These are phyloP conservation scores for Paramyrothecium roridum DNA, from an alignment of 2,329 filamentous ascomycete species.

Conservation along the genomic window DNA sequence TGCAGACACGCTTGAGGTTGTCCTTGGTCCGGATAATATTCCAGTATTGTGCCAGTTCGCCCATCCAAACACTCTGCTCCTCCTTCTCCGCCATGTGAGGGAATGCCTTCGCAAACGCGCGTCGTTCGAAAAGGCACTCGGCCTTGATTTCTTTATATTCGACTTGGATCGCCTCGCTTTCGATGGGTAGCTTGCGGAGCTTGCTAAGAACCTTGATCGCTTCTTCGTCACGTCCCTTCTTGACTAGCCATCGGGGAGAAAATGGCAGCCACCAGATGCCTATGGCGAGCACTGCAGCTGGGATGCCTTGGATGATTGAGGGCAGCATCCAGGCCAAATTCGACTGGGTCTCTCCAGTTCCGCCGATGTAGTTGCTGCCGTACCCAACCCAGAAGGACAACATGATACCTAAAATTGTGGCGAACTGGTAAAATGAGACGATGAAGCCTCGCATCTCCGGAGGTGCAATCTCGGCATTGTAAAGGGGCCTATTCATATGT, in stretches of 20 bases:
- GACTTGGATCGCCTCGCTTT: conserved; percentile 66
- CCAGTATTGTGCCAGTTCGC: conserved; percentile 47
- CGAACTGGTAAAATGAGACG: conserved; percentile 63
- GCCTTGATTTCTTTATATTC: conserved; percentile 85
- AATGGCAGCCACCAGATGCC: conserved; percentile 81
- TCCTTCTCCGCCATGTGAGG: conserved; percentile 38
- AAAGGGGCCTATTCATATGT: conserved; percentile 30
- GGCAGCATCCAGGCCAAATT: conserved; percentile 42
- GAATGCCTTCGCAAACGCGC: conserved; percentile 59
- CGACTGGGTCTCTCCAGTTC: conserved; percentile 37
- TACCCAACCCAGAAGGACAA: conserved; percentile 46
- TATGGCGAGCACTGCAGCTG: conserved; percentile 52
- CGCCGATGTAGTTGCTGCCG: conserved; percentile 44
- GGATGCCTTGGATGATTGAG: conserved; percentile 40
- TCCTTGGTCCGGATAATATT: conserved; percentile 44
- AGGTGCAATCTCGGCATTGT: conserved; percentile 51
- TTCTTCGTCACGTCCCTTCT: conserved; percentile 68
- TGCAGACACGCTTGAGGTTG: conserved; percentile 60
- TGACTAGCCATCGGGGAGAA: conserved; percentile 72
- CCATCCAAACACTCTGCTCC: conserved; percentile 35
- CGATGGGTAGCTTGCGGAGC: conserved; percentile 58
- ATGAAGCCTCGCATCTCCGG: conserved; percentile 66
- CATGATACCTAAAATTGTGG: conserved; percentile 56
- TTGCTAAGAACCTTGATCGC: conserved; percentile 51
- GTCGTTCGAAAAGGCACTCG: conserved; percentile 73